Evolutionary conservation across 108 stramenopile species (phyloP), one percentile per base, ranked within the genome.

Genomic region (Nannochloropsis gaditana): DNA sequence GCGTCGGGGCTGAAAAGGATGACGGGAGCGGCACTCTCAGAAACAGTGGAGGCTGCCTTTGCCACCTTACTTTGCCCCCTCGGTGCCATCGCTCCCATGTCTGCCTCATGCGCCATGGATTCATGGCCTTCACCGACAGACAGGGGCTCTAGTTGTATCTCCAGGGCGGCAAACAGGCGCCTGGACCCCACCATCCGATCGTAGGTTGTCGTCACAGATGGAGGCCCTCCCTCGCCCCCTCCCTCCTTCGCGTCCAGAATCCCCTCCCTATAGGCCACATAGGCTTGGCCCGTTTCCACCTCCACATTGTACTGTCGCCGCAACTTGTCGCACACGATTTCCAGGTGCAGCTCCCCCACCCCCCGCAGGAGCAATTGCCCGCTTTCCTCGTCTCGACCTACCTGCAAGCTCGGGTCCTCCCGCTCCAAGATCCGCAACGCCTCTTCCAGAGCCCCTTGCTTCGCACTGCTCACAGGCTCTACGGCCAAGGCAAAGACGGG

Each of bases 311-410:
- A 88, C 84, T 88, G 83, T 41, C 87, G 79, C 31, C 81, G 44
- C 41, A 88, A 41, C 41, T 83, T 79, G 42, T 84, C 83, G 80
- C 86, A 86, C 43, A 82, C 83, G 5, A 80, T 97, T 87, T 99
- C 99, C 44, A 99, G 92, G 91, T 99, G 99, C 21, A 99, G 93
- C 92, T 98, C 98, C 84, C 99, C 99, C 97, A 99, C 98, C 82
- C 99, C 99, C 86, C 94, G 95, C 84, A 99, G 95, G 87, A 98
- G 89, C 44, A 96, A 96, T 90, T 99, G 98, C 11, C 96, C 97
- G 43, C 95, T 96, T n/a, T 98, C 98, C 83, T 97, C 96, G 91
- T 98, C 96, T 73, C 44, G 43, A 19, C 88, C 87, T 3, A 83
- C 81, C 21, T 44, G 47, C 21, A 99, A 95, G 19, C 94, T 95